Base-by-base conservation (phyloP, 2,329 filamentous ascomycete genomes). In the Monosporascus cannonballus region DNA sequence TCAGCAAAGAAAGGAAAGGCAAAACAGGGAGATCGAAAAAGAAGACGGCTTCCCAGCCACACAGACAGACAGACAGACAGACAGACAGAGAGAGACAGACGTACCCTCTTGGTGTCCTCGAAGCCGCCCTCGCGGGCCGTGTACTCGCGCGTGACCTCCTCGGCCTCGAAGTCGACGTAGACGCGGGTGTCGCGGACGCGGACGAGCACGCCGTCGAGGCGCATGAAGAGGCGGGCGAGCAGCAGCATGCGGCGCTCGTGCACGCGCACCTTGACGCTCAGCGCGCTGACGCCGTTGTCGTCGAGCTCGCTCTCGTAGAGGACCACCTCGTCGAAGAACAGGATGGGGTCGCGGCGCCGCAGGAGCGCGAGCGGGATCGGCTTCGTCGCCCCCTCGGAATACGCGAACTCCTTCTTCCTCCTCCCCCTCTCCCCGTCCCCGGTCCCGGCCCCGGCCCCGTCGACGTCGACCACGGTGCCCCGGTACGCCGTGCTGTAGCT, bases 251-350 rank as follows among this genome's bases (percentile, higher is more conserved):
- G 80, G 63, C 86, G 83, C 51, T 92, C 90, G 86, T 97, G 96
- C 52, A 97, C 93, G 54, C 94, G 81, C 49, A 97, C 76, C 76
- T 99, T 99, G 71, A 88, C 90, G 56, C 86, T 95, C 54, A 95
- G 78, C 67, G 96, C 80, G 30, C 90, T 90, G 61, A 97, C 94
- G 56, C 94, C 94, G 67, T 99, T 99, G 71, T 99, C 94, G 55
- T 96, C 94, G 47, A 99, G 81, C 76, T 99, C 94, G 73, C 95
- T 95, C 74, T 99, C 94, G 69, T 96, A 99, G 47, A 99, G 79
- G 62, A 96, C 85, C 39, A 99, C 90, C 63, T 97, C 91, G 73
- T 97, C 93, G 68, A 95, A 96, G 78, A 97, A 96, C 5, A 96
- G 74, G 59, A 99, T 99, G 0, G 94, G 94, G 68, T 99, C 94